Evolutionary conservation across 768 basidiomycete species (phyloP).

Genomic region (Coprinopsis cinerea): DNA sequence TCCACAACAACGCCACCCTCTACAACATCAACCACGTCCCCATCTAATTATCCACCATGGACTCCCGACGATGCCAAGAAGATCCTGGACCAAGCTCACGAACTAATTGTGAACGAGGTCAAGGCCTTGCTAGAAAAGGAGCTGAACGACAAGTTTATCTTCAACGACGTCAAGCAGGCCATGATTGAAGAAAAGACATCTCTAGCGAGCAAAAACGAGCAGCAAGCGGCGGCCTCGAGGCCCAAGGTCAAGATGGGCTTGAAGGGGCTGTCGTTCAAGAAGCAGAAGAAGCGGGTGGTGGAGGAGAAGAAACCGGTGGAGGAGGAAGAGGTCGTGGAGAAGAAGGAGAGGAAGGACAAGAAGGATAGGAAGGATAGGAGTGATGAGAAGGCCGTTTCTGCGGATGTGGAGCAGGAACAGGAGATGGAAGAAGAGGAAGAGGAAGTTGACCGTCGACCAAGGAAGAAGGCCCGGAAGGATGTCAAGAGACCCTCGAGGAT

Average conservation of each 20-base stretch:
- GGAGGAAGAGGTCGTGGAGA: background rate
- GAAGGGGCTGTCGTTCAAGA: constrained; percentile 43
- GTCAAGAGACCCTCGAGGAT: constrained; percentile 27
- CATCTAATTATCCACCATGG: constrained; percentile 25
- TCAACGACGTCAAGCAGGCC: constrained; percentile 43
- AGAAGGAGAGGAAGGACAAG: no score
- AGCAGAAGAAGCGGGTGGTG: constrained; percentile 38
- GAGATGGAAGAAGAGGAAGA: constrained; percentile 24
- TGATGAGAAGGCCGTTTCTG: no score
- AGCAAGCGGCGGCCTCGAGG: constrained; percentile 10
- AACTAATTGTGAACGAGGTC: constrained; percentile 54
- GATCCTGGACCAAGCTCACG: constrained; percentile 49
- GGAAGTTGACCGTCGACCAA: constrained; percentile 37
- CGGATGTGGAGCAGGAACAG: background rate
- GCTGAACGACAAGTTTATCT: constrained; percentile 55
- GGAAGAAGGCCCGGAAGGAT: constrained; percentile 56
- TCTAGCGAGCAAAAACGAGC: constrained; percentile 19
- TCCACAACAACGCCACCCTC: no score
- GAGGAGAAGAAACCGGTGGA: constrained; percentile 25
- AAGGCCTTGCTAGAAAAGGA: constrained; percentile 54
- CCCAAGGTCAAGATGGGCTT: constrained; percentile 20
- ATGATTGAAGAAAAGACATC: constrained; percentile 48
- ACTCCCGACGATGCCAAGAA: constrained; percentile 29
- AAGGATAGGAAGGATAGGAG: no score
- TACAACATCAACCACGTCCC: no score